A percentile compares a stretch with the other conserved stretches of the same genome.
These are phyloP conservation scores for Lactifluus pinguis DNA, from an alignment of 768 basidiomycete species.

Conservation along the genomic window DNA sequence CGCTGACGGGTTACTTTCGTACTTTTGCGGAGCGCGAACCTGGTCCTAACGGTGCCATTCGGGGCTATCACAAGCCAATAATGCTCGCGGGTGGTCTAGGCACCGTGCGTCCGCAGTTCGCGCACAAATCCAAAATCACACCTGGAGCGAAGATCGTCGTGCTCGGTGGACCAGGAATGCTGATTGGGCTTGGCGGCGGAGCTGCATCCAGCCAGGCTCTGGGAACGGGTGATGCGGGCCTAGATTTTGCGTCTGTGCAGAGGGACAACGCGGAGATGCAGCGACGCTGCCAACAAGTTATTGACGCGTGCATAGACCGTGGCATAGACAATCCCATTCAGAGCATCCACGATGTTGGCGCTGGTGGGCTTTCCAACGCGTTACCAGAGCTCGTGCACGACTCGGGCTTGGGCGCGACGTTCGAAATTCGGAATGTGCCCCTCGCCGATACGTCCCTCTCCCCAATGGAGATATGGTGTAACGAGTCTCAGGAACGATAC, in stretches of 20 bases:
- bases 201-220: slow-evolving; percentile 92
- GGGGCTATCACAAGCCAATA: slow-evolving; percentile 98
- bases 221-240: slow-evolving; percentile 81
- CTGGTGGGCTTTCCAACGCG: slow-evolving; percentile 94
- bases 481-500: slow-evolving; percentile 96
- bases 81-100: slow-evolving; percentile 99
- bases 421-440: slow-evolving; percentile 90
- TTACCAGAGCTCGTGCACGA: slow-evolving; percentile 96
- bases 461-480: slow-evolving; percentile 99
- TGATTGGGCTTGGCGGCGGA: slow-evolving; percentile 95
- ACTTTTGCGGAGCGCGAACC: slow-evolving; percentile 81
- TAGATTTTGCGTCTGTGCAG: slow-evolving; percentile 97
- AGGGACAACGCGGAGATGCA: slow-evolving; percentile 99
- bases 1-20: slow-evolving; percentile 87
- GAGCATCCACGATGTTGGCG: slow-evolving; percentile 97
- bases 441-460: slow-evolving; percentile 92
- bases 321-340: slow-evolving; percentile 68
- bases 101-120: slow-evolving; percentile 78
- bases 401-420: slow-evolving; percentile 79
- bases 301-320: slow-evolving; percentile 75
- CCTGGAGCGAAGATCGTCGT: slow-evolving; percentile 86
- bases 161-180: slow-evolving; percentile 89
- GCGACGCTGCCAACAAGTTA: slow-evolving; percentile 93
- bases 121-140: slow-evolving; percentile 66
- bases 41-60: slow-evolving; percentile 49